These are phyloP conservation scores for Exsudoporus frostii DNA, from an alignment of 768 basidiomycete species.

Conservation along the genomic window DNA sequence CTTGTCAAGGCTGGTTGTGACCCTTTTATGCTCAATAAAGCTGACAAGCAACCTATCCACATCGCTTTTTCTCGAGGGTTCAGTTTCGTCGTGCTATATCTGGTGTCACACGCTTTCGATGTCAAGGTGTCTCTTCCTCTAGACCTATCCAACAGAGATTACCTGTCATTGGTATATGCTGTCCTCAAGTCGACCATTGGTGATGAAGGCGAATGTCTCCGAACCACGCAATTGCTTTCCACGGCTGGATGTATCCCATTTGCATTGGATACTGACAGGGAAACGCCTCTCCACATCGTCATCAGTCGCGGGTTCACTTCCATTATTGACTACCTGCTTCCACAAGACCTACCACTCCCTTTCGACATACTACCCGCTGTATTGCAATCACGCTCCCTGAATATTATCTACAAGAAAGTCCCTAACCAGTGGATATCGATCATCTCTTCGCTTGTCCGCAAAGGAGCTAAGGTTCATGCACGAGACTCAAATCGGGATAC, in stretches of 20 bases:
- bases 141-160: background rate
- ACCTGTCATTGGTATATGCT: background rate
- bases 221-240: background rate
- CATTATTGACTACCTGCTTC: background rate
- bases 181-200: background rate
- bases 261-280: no score
- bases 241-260: background rate
- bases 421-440: background rate
- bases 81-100: background rate
- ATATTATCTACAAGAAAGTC: accelerated
- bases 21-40: background rate
- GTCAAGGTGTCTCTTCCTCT: no score
- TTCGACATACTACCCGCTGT: background rate
- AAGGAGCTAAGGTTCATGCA: background rate
- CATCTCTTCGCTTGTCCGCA: background rate
- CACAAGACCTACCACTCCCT: background rate
- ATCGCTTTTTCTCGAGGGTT: background rate
- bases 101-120: background rate
- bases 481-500: background rate
- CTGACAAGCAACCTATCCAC: background rate
- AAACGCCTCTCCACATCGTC: background rate
- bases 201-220: background rate
- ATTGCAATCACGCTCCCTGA: background rate
- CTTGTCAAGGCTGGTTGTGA: background rate
- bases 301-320: background rate